Evolutionary conservation across 106 monocot species (phyloP), one percentile per base, ranked within the genome.

Genomic region (Posidonia australis): DNA sequence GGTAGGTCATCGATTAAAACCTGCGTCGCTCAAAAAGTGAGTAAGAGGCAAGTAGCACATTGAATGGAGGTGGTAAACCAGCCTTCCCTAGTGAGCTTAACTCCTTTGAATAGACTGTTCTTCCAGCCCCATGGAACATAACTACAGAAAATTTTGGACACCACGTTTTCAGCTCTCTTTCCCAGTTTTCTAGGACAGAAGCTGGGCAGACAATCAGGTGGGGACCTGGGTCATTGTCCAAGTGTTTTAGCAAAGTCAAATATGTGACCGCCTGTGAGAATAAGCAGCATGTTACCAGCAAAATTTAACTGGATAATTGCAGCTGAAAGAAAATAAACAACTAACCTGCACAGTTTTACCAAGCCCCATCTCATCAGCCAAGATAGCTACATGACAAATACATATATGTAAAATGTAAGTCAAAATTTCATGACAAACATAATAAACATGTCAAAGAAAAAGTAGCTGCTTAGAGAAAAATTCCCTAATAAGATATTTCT

Each of bases 341-440:
- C 36, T 61, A 82, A 96, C 96, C 90, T 96, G 96, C 20, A 96
- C 84, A 48, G 96, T 96, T 74, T 96, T 96, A 62, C 90, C 96
- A 56, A 96, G 90, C 9, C 96, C 96, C 96, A 96, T 96, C 67
- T 96, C 96, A 83, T 96, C 96, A 24, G 96, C 96, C 74, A 96
- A 81, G 51, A 96, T 96, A 19, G 96, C 96, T 96, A 84, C 72
- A 82, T 12, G 17, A 19, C 17, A 71, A 10, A 24, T 43, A 44
- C 62, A 62, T n/a, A 55, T 24, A 55, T n/a, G 20, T 22, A 46
- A 64, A 24, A 64, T 25, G 44, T 42, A 23, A 22, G 25, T n/a
- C n/a, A n/a, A n/a, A n/a, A n/a, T n/a, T n/a, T n/a, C 25, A 46
- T 44, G 20, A 4, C 0, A 20, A 11, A 44, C 3, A 25, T 6